Evolutionary conservation across 2,329 filamentous ascomycete species (phyloP).

Genomic region (Fusarium equiseti): DNA sequence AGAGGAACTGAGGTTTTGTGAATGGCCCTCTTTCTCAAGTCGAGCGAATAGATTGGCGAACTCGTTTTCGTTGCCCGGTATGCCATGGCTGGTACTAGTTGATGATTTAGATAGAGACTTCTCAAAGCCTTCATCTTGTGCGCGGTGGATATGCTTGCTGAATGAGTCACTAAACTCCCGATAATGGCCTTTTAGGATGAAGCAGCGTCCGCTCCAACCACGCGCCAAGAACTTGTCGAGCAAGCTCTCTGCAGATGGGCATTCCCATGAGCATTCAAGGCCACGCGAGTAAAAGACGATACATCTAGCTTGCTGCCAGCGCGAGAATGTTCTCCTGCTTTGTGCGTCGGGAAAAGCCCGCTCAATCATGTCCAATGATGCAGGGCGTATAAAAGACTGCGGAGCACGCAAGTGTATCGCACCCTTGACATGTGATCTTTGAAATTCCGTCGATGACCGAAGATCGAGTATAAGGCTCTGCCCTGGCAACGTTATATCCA

Average conservation of each 20-base stretch:
- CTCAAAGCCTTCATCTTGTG: constrained; percentile 57
- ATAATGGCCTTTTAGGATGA: constrained; percentile 68
- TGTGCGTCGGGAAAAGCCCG: constrained; percentile 62
- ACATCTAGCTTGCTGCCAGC: constrained; percentile 61
- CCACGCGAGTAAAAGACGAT: constrained; percentile 66
- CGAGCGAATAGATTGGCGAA: constrained; percentile 61
- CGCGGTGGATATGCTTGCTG: constrained; percentile 61
- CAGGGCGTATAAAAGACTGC: constrained; percentile 60
- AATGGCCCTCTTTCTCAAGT: constrained; percentile 59
- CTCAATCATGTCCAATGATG: constrained; percentile 64
- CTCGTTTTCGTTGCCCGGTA: constrained; percentile 50
- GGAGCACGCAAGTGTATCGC: constrained; percentile 66
- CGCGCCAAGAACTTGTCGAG: constrained; percentile 59
- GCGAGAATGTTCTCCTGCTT: constrained; percentile 60
- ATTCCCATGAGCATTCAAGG: constrained; percentile 64
- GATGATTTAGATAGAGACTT: constrained; percentile 45
- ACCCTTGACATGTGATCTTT: constrained; percentile 64
- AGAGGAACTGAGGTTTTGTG: constrained; percentile 54
- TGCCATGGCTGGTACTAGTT: constrained; percentile 30
- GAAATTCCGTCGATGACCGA: constrained; percentile 60
- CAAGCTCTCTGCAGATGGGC: constrained; percentile 61
- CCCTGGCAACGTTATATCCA: constrained; percentile 62
- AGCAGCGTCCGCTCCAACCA: constrained; percentile 65
- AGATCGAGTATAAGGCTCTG: constrained; percentile 64
- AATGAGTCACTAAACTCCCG: constrained; percentile 67